Evolutionary conservation across 495 filamentous ascomycete species (phyloP), one percentile per base, ranked within the genome.

Genomic region (Beverwykella pulmonaria): DNA sequence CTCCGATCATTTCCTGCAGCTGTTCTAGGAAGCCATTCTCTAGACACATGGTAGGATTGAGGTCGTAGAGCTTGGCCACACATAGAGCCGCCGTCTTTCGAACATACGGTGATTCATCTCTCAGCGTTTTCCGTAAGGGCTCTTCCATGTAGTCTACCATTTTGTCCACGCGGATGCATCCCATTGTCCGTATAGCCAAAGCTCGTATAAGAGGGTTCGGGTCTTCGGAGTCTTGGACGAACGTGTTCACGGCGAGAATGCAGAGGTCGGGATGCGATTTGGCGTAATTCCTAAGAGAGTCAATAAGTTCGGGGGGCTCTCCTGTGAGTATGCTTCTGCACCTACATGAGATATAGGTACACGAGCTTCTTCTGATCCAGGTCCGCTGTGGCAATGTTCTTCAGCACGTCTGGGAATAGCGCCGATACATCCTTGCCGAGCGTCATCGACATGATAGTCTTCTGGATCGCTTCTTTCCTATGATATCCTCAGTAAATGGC

Each of bases 81-180:
- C 94, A 98, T 65, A 98, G 93, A 7, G 93, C 94, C 49, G 95
- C 95, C 0, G 94, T 98, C 80, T 98, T 98, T 73, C 94, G 90
- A 47, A 98, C 94, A 79, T 98, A 98, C 0, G 94, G 94, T 53
- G 93, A 97, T 78, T 98, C 95, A 77, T 98, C 94, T 73, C 90
- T 88, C 68, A 99, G 82, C 19, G 94, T 99, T 78, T 99, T 99
- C 67, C 94, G 86, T 56, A 99, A 81, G 23, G 94, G 94, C 75
- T 98, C 94, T 78, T 99, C 94, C 94, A 98, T 97, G 76, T 99
- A 99, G 74, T 99, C 95, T 66, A 98, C 91, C 89, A 99, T 99
- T 79, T 99, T 99, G 67, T 98, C 94, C 64, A 99, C 94, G 46
- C 94, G 84, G 65, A 99, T 97, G 77, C 94, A 98, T 26, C 94